A percentile compares a stretch with the other conserved stretches of the same genome.
Evolutionary conservation across 352 stramenopile genomes (phyloP).

Genomic region (Blastocystis sp.): DNA sequence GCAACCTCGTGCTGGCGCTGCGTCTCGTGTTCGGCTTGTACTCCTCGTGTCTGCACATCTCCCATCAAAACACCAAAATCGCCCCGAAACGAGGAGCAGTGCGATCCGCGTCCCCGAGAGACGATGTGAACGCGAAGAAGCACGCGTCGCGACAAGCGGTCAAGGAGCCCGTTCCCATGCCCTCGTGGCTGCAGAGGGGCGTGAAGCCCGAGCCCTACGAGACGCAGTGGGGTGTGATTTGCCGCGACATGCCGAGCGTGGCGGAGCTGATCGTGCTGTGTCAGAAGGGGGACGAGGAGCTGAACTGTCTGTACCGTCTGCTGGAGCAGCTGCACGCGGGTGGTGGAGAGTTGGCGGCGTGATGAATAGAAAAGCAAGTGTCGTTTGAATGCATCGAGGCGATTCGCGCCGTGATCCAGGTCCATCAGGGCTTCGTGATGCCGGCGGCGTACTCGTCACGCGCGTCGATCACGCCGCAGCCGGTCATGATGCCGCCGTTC

Average conservation of each 20-base stretch:
- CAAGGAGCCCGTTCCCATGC: not conserved
- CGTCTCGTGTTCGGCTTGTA: not conserved
- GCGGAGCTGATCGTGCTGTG: conserved; percentile 16
- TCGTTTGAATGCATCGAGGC: conserved; percentile 20
- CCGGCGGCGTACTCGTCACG: not conserved
- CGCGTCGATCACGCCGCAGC: not conserved
- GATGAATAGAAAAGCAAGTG: not conserved
- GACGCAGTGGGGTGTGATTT: not conserved
- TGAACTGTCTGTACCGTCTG: not conserved
- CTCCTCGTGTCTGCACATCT: not conserved
- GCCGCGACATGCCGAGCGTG: not conserved
- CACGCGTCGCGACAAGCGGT: not conserved
- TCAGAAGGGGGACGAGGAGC: not conserved
- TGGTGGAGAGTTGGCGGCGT: not conserved
- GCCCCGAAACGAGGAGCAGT: not conserved
- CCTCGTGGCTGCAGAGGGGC: not conserved
- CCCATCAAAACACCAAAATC: not conserved
- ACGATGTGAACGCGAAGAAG: not conserved
- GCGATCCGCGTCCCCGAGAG: not conserved
- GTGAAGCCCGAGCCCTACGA: not conserved
- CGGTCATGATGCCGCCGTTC: not conserved
- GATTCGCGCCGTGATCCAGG: not conserved
- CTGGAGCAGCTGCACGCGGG: conserved; percentile 42
- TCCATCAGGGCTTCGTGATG: not conserved
- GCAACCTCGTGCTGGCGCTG: not conserved